Percentiles rank a stretch among this genome's conserved stretches.
These are phyloP conservation scores for Begonia masoniana DNA, from an alignment of 306 rosid species.

Conservation along the genomic window DNA sequence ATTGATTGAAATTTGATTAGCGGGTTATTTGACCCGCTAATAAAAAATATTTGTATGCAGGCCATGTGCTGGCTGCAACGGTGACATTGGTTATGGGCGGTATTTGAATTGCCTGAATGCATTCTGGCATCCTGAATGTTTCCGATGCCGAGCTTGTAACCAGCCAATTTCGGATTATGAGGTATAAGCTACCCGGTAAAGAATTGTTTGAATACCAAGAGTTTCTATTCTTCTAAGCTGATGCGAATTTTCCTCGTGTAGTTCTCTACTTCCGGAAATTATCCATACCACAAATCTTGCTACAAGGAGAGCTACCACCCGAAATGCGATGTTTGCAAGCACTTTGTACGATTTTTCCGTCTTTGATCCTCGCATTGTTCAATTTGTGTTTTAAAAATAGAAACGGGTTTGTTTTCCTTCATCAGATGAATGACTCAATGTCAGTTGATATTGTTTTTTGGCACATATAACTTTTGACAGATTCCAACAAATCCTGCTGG, in stretches of 20 bases:
- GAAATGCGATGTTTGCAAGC: slow-evolving; percentile 98
- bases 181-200: slow-evolving; percentile 21
- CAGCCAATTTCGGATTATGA: slow-evolving; percentile 77
- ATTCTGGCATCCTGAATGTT: slow-evolving; percentile 98
- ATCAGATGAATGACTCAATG: slow-evolving; percentile 23
- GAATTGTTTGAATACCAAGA: background rate
- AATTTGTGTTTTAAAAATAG: background rate
- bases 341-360: slow-evolving; percentile 50
- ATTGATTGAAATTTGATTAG: too few relatives aligned
- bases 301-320: slow-evolving; percentile 95
- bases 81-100: slow-evolving; percentile 79
- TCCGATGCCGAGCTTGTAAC: slow-evolving; percentile 88
- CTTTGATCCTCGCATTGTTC: background rate
- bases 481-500: slow-evolving; percentile 99
- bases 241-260: slow-evolving; percentile 11
- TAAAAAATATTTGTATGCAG: slow-evolving; percentile 28
- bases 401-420: background rate
- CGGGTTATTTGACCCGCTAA: too few relatives aligned
- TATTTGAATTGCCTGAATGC: slow-evolving; percentile 81
- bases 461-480: slow-evolving; percentile 64
- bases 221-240: too few relatives aligned
- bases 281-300: slow-evolving; percentile 86
- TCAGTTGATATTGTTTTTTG: slow-evolving; percentile 37
- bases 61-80: slow-evolving; percentile 70
- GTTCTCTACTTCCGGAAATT: slow-evolving; percentile 89